Evolutionary conservation across 2,329 filamentous ascomycete species (phyloP).

Genomic region (Ceratocystis ficicola): DNA sequence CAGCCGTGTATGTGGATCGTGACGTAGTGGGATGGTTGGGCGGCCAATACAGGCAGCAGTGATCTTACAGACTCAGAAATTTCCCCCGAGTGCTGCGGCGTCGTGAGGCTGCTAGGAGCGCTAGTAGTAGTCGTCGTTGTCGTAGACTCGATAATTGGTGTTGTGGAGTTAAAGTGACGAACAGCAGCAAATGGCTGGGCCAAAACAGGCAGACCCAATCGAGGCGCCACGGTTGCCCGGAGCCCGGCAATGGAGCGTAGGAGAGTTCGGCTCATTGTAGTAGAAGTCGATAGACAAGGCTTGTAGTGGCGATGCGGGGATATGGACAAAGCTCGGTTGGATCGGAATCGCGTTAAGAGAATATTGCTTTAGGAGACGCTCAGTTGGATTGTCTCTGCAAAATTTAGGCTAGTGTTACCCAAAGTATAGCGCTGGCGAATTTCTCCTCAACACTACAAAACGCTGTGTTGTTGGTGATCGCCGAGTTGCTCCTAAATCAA

Average conservation of each 20-base stretch:
- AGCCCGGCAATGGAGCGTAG: slow-evolving; percentile 53
- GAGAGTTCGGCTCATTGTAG: slow-evolving; percentile 45
- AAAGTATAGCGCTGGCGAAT: neutral
- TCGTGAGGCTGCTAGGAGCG: slow-evolving; percentile 28
- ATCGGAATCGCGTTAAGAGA: no score
- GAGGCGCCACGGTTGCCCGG: slow-evolving; percentile 31
- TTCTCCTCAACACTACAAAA: neutral
- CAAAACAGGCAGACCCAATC: slow-evolving; percentile 30
- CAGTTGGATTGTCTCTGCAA: neutral
- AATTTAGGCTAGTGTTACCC: neutral
- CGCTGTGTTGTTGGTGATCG: slow-evolving; percentile 8
- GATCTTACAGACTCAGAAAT: slow-evolving; percentile 41
- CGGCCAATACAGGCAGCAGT: slow-evolving; percentile 57
- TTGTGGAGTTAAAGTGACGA: slow-evolving; percentile 29
- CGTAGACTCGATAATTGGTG: slow-evolving; percentile 22
- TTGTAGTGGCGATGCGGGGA: neutral
- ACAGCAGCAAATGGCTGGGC: slow-evolving; percentile 36
- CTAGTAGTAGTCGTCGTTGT: slow-evolving; percentile 28
- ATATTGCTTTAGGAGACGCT: neutral
- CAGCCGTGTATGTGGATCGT: slow-evolving; percentile 67
- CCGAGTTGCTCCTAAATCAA: neutral
- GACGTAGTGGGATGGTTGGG: slow-evolving; percentile 66
- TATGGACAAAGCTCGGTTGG: neutral
- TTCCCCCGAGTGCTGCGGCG: slow-evolving; percentile 39
- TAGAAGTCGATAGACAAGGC: neutral